Evolutionary conservation across 2,329 filamentous ascomycete species (phyloP).

Genomic region (Magnaporthiopsis incrustans): DNA sequence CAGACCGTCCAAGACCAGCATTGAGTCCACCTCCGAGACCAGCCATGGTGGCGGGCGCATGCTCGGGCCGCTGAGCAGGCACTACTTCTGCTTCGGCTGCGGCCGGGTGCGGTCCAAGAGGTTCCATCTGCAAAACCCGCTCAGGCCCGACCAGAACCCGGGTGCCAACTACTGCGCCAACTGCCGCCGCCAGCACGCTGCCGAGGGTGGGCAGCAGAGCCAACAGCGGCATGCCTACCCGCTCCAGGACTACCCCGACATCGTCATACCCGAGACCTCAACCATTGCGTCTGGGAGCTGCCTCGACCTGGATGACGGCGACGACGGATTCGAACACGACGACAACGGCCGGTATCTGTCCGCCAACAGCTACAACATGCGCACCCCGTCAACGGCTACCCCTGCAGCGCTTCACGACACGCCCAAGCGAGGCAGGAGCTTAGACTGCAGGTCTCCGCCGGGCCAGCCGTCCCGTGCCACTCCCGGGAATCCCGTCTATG

Average conservation of each 20-base stretch:
- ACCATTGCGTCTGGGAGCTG: constrained; percentile 3
- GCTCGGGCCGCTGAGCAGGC: constrained; percentile 4
- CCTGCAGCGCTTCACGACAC: background rate
- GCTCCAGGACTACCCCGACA: background rate
- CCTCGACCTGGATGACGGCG: background rate
- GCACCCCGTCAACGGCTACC: background rate
- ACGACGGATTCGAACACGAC: background rate
- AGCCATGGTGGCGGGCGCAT: background rate
- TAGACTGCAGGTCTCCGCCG: background rate
- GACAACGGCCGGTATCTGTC: background rate
- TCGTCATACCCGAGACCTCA: constrained; percentile 7
- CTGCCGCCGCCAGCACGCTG: constrained; percentile 19
- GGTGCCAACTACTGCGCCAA: constrained; percentile 26
- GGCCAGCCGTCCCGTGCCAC: background rate
- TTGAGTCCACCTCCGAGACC: background rate
- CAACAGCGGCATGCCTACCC: background rate
- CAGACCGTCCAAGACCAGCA: background rate
- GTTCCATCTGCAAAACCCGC: constrained; percentile 28
- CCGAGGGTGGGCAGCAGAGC: constrained; percentile 1
- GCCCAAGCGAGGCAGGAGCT: background rate
- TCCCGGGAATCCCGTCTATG: background rate
- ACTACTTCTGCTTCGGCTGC: constrained; percentile 36
- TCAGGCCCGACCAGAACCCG: constrained; percentile 23
- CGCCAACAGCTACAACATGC: background rate
- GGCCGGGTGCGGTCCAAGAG: constrained; percentile 29